Evolutionary conservation across 495 filamentous ascomycete species (phyloP), one percentile per base, ranked within the genome.

Genomic region (Aspergillus cristatus): DNA sequence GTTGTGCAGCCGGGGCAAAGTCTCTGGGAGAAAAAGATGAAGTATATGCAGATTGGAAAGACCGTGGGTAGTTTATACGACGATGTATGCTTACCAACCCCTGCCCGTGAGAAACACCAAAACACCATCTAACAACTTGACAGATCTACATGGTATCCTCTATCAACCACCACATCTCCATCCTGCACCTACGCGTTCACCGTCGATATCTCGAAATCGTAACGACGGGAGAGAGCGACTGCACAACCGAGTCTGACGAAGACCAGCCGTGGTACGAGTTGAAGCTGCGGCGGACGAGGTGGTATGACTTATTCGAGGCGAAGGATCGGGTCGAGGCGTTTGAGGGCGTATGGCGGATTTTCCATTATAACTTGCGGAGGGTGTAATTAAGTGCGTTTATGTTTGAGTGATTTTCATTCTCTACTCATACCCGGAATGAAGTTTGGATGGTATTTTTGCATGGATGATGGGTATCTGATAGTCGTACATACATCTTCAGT

Each of bases 71-170:
- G 57, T 30, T 54, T 58, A 12, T 74, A 60, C 50, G 77, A 81
- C 39, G 70, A 79, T 56, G 77, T 80, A 65, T 40, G 34, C 8
- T 36, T 0, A n/a, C n/a, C n/a, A n/a, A n/a, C n/a, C n/a, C n/a
- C n/a, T n/a, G n/a, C n/a, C n/a, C n/a, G n/a, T n/a, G n/a, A n/a
- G n/a, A n/a, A n/a, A n/a, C n/a, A n/a, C n/a, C n/a, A n/a, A n/a
- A n/a, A n/a, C n/a, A n/a, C n/a, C 14, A 6, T 28, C 41, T 51
- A 40, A 48, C 33, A 15, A 18, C 1, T 37, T 12, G 12, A 1
- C 61, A 95, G 71, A 73, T 94, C 28, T 95, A 86, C 60, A 74
- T 95, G 50, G 49, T 94, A 34, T 87, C 82, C 32, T 75, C 79
- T 3, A 63, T 95, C 35, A 86, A 88, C 56, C 86, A 93, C 55